These are phyloP conservation scores for Annulohypoxylon truncatum DNA, from an alignment of 2,329 filamentous ascomycete genomes.

Conservation along the genomic window DNA sequence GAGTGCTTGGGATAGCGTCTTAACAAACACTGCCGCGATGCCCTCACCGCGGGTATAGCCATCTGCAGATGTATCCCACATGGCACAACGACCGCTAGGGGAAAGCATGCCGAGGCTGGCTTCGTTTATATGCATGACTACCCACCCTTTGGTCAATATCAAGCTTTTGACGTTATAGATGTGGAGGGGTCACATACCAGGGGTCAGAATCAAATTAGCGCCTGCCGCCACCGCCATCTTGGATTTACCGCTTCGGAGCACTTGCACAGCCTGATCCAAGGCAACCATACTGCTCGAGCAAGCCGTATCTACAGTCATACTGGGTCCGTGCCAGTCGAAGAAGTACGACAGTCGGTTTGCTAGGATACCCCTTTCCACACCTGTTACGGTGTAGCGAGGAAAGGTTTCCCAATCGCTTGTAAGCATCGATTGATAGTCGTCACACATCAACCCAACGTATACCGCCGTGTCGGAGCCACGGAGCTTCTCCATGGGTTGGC, in stretches of 20 bases:
- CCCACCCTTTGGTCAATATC: neutral
- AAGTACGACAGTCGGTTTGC: constrained; percentile 46
- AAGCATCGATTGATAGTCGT: constrained; percentile 23
- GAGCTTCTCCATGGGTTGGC: constrained; percentile 1
- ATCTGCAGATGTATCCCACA: constrained; percentile 54
- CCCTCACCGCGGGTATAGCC: constrained; percentile 53
- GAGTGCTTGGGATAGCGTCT: constrained; percentile 49
- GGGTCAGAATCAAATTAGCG: constrained; percentile 27
- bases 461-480: constrained; percentile 12
- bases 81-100: constrained; percentile 47
- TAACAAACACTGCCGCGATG: constrained; percentile 50
- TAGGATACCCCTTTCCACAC: constrained; percentile 52
- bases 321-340: constrained; percentile 54
- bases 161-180: neutral
- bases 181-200: constrained; percentile 11
- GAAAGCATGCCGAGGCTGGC: constrained; percentile 43
- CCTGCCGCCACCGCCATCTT: constrained; percentile 26
- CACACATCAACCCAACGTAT: constrained; percentile 14
- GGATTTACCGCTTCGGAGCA: constrained; percentile 45
- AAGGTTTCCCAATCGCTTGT: constrained; percentile 29
- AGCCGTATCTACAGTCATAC: constrained; percentile 58
- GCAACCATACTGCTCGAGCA: constrained; percentile 56
- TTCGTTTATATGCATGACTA: constrained; percentile 41
- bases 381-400: constrained; percentile 34
- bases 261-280: constrained; percentile 48